Conservation (phyloP, 2,329 filamentous ascomycete genomes). For the Diplodia seriata region DNA sequence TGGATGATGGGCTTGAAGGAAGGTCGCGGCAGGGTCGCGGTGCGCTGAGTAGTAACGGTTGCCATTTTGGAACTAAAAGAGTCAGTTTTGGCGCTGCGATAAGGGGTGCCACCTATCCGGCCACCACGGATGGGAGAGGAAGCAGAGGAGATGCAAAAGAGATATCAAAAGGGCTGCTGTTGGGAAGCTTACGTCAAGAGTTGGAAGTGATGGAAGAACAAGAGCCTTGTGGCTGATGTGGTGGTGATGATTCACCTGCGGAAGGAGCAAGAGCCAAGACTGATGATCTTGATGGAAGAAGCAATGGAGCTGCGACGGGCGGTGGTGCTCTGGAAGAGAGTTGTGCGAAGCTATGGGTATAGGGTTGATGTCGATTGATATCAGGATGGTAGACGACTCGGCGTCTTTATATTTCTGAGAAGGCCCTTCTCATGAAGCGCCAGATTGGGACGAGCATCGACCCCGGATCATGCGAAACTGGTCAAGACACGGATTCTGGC, state of each 20-base stretch:
- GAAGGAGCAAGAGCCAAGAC: slow-evolving; percentile 18
- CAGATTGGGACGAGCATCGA: slow-evolving; percentile 23
- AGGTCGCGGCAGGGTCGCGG: slow-evolving; percentile 41
- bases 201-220: neutral
- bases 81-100: slow-evolving; percentile 16
- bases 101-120: neutral
- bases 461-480: slow-evolving; percentile 25
- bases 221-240: neutral
- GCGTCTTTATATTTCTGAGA: slow-evolving; percentile 26
- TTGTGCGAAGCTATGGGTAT: neutral
- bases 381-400: neutral
- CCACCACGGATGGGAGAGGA: neutral
- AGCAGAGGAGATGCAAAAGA: neutral
- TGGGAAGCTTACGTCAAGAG: slow-evolving; percentile 6
- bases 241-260: neutral
- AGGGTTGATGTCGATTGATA: slow-evolving; percentile 21
- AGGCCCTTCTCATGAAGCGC: slow-evolving; percentile 21
- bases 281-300: neutral
- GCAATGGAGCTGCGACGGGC: neutral
- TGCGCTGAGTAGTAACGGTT: slow-evolving; percentile 42
- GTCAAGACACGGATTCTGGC: slow-evolving; percentile 21
- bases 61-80: slow-evolving; percentile 37
- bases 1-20: slow-evolving; percentile 47
- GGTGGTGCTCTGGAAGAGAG: neutral
- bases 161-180: neutral